Conservation (phyloP, 306 rosid genomes). For the Mimosa bimucronata region DNA sequence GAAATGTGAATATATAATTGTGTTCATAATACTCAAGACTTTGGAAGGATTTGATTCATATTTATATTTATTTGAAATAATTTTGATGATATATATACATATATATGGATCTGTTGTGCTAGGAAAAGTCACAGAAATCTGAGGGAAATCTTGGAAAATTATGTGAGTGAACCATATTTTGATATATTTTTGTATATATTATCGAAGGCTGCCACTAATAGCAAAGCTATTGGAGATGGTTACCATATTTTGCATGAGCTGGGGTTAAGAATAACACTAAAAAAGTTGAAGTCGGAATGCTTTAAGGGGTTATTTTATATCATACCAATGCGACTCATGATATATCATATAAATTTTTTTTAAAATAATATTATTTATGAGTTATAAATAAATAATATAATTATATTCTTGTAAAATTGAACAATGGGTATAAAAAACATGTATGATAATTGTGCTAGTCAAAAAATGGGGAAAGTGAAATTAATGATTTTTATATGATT, state of each 20-base stretch:
- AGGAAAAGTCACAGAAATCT: conserved; percentile 35
- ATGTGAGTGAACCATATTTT: conserved; percentile 31
- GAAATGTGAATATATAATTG: not conserved
- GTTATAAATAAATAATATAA: not conserved
- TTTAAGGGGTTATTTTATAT: conserved; percentile 26
- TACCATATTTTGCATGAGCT: conserved; percentile 11
- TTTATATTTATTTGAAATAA: not conserved
- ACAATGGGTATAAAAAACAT: too few relatives aligned
- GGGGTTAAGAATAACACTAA: not conserved
- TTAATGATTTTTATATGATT: too few relatives aligned
- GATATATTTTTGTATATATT: not conserved
- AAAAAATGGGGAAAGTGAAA: too few relatives aligned
- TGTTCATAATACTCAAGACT: not conserved
- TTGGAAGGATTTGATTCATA: not conserved
- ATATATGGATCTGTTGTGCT: not conserved
- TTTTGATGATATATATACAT: not conserved
- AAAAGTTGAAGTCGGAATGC: conserved; percentile 38
- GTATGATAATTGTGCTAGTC: too few relatives aligned
- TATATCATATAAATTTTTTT: too few relatives aligned
- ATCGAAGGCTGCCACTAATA: conserved; percentile 32
- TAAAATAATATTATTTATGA: not conserved
- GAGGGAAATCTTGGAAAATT: conserved; percentile 38
- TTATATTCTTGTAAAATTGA: not conserved
- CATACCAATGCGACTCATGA: not conserved
- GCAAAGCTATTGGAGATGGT: conserved; percentile 6